Base-by-base conservation (phyloP, 331 rosid species). In the Rosa hybrid region DNA sequence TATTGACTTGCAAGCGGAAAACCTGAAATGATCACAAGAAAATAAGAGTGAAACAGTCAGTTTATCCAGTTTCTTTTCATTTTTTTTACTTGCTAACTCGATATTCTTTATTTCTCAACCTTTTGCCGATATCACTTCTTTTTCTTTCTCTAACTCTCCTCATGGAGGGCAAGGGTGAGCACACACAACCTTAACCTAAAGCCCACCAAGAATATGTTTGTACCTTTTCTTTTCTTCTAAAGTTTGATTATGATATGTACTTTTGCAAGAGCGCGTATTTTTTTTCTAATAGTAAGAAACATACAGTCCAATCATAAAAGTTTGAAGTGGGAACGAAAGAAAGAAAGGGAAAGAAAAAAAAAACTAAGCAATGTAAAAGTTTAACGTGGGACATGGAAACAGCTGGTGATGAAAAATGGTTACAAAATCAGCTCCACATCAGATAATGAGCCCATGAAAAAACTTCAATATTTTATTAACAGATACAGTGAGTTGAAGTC, bases 1-100 rank as follows among this genome's bases (percentile, higher is more conserved):
- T 96, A 83, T 96, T 93, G 86, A 93, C 97, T 91, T 96, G 99
- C 95, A 96, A 90, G 75, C 88, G 91, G 84, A 96, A 96, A 80
- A 93, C 99, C 99, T 96, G 99, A 89, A 89, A 89, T 74, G 71
- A 78, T 21, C 78, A 77, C 62, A 81, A 64, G 75, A 83, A 68
- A 83, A 78, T 34, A 77, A 81, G 57, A 83, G 87, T 87, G 82
- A 86, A 71, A 75, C 63, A 82, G 63, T 59, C 59, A 39, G 83
- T 76, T 59, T 49, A 79, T 75, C 23, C 41, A 27, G 62, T 84
- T 71, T 79, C 72, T 65, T 79, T 34, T 41, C 4, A 65, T 20
- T 23, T 62, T 41, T 30, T 70, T 27, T 42, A 16, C 63, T 45
- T 80, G 81, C 75, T 54, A 60, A 16, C 71, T 65, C 41, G 25